Evolutionary conservation across 2,329 filamentous ascomycete genomes (phyloP), one percentile per base, ranked within the genome.

Genomic region (Epichloe sp.): DNA sequence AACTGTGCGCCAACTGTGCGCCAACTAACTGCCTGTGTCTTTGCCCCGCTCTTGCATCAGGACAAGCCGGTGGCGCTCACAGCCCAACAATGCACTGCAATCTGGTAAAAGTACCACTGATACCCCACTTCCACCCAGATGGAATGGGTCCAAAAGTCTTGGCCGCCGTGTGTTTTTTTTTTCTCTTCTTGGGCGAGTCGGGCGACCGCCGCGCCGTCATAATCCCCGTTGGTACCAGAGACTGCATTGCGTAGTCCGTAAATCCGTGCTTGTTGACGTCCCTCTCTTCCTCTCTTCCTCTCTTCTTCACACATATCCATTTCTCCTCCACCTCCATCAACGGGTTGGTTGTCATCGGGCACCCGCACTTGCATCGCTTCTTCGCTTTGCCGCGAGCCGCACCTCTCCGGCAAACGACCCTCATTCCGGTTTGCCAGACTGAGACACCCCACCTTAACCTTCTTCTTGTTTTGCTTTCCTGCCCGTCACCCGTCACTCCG

Each of bases 341-440:
- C 38, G 23, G 23, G 15, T 31, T n/a, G 37, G 37, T 19, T 42
- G 40, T 38, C 10, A 21, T 37, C 34, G 41, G 26, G 5, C 6
- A 8, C 4, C 26, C 34, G 47, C 47, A 15, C 47, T 36, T 36
- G 37, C 31, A 35, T 31, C 12, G 43, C 15, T 6, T 8, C 43
- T 17, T 49, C 35, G 21, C 41, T 44, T 49, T 34, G 41, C 48
- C 44, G 21, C 26, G 41, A 49, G 48, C 41, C 48, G 48, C 48
- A 49, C 14, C 17, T 23, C 46, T 48, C 46, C 17, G 46, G 40
- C 46, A 48, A 11, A 36, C 21, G 11, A 21, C 8, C 31, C 31
- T 36, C 48, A 37, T 44, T 49, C 31, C 48, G 40, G 40, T 37
- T 21, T 31, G 3, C 40, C 23, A 15, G 31, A 34, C 48, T 49